Percentiles rank a stretch among this genome's conserved stretches.
phyloP scores from a whole-genome alignment of 148 eudicot species.

The Fagopyrum tataricum region DNA sequence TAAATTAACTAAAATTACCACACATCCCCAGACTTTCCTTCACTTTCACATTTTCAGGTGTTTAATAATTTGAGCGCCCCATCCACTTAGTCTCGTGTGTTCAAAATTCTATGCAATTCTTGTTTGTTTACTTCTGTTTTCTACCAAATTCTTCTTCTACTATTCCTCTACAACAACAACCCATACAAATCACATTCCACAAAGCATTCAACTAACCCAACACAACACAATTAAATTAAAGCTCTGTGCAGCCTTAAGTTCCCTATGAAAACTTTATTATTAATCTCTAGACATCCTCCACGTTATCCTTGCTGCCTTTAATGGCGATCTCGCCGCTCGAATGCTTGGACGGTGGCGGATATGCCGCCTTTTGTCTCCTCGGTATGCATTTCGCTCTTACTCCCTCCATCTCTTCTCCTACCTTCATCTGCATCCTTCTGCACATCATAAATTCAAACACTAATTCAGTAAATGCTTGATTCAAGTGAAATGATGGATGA shows the following conservation, averaged over 20 bases:
- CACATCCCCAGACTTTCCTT: not conserved
- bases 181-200: constrained; percentile 10
- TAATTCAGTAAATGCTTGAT: not conserved
- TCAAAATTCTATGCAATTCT: constrained; percentile 12
- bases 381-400: constrained; percentile 31
- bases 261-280: not conserved
- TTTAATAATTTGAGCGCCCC: not conserved
- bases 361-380: constrained; percentile 22
- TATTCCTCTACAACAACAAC: not conserved
- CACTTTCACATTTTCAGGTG: constrained; percentile 6
- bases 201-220: not conserved
- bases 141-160: not conserved
- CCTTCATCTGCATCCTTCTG: constrained; percentile 30
- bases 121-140: constrained; percentile 1
- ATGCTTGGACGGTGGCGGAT: constrained; percentile 9
- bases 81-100: not conserved
- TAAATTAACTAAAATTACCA: too few species aligned
- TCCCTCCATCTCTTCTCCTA: constrained; percentile 24
- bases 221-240: not conserved
- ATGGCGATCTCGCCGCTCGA: not conserved
- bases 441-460: not conserved
- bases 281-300: not conserved
- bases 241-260: not conserved
- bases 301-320: not conserved
- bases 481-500: not conserved